Evolutionary conservation across 2,329 filamentous ascomycete genomes (phyloP).

Genomic region (Teratosphaeria viscida): DNA sequence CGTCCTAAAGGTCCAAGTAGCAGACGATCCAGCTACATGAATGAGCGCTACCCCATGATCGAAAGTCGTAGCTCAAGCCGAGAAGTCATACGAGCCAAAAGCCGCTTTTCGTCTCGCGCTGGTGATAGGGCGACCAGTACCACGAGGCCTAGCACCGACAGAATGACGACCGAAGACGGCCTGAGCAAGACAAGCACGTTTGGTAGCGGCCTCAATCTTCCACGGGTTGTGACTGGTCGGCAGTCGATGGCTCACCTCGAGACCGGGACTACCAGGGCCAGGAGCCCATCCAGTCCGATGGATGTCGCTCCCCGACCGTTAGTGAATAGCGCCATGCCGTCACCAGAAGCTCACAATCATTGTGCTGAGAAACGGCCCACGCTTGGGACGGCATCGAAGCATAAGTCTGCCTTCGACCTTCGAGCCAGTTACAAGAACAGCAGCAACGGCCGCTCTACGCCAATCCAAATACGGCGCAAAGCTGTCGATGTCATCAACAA

Average conservation of each 20-base stretch:
- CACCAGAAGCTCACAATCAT: not conserved
- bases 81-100: slow-evolving; percentile 4
- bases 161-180: not conserved
- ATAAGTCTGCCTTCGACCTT: slow-evolving; percentile 25
- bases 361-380: not conserved
- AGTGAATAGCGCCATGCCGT: slow-evolving; percentile 2
- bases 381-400: slow-evolving; percentile 1
- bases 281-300: not conserved
- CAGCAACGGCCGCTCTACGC: slow-evolving; percentile 8
- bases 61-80: slow-evolving; percentile 21
- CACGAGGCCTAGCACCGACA: not conserved
- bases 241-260: slow-evolving; percentile 6
- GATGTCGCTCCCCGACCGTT: not conserved
- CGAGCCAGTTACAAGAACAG: slow-evolving; percentile 22
- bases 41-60: slow-evolving; percentile 35
- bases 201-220: not conserved
- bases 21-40: slow-evolving; percentile 29
- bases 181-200: not conserved
- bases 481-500: slow-evolving; percentile 9
- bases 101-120: not conserved
- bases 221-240: slow-evolving; percentile 3
- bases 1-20: slow-evolving; percentile 6
- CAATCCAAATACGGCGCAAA: slow-evolving; percentile 16
- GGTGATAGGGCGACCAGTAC: not conserved
- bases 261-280: not conserved